These are phyloP conservation scores for Podospora bellae-mahoneyi DNA, from an alignment of 495 filamentous ascomycete genomes.

Conservation along the genomic window DNA sequence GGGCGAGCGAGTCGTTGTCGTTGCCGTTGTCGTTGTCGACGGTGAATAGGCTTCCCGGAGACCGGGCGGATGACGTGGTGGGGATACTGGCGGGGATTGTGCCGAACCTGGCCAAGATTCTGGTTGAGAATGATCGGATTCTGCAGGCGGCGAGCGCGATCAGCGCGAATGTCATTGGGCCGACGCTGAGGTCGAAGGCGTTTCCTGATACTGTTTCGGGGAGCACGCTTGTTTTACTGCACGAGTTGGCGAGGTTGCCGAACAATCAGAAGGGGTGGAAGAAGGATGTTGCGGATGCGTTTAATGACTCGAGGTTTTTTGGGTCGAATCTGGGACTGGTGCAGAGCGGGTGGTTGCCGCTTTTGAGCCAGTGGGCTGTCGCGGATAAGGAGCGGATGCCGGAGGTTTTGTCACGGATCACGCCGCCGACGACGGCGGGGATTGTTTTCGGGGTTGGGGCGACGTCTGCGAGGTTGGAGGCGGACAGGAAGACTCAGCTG, in stretches of 20 bases:
- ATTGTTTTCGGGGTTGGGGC: constrained; percentile 98
- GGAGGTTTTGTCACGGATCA: constrained; percentile 73
- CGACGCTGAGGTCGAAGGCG: constrained; percentile 75
- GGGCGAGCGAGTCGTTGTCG: constrained; percentile 18
- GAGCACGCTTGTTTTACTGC: constrained; percentile 66
- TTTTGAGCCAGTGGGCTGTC: constrained; percentile 77
- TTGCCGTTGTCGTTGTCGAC: constrained; percentile 24
- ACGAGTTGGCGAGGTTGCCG: constrained; percentile 70
- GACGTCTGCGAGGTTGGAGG: constrained; percentile 87
- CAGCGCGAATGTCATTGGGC: constrained; percentile 76
- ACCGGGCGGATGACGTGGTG: constrained; percentile 70
- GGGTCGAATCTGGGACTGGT: constrained; percentile 60
- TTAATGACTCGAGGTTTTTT: constrained; percentile 88
- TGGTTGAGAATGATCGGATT: constrained; percentile 83
- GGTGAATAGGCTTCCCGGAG: constrained; percentile 31
- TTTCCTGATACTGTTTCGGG: constrained; percentile 85
- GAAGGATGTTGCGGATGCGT: constrained; percentile 86
- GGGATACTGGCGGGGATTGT: constrained; percentile 74
- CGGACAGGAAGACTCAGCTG: constrained; percentile 88
- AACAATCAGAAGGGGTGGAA: constrained; percentile 87
- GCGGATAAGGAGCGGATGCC: constrained; percentile 83
- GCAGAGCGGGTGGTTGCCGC: constrained; percentile 71
- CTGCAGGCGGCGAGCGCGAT: constrained; percentile 72
- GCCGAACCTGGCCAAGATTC: constrained; percentile 77
- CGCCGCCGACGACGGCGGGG: constrained; percentile 86